phyloP scores from a whole-genome alignment of 1,139 yeast genomes.

The Candida neerlandica region DNA sequence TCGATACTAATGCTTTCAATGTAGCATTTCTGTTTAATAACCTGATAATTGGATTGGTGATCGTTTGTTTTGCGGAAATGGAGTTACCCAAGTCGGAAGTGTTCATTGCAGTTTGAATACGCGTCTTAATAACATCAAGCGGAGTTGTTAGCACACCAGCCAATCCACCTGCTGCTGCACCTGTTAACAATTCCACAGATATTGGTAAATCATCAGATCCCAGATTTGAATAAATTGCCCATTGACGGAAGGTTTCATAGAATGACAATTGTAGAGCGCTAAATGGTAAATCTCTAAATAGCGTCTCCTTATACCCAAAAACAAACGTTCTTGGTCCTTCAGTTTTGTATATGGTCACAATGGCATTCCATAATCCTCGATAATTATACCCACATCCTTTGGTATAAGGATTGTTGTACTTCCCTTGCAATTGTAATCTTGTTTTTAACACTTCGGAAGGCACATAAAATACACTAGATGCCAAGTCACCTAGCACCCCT shows the following conservation, averaged over 20 bases:
- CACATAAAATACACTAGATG: constrained; percentile 90
- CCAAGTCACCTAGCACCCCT: constrained; percentile 89
- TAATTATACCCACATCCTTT: constrained; percentile 83
- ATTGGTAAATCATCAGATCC: constrained; percentile 54
- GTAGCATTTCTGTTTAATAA: constrained; percentile 56
- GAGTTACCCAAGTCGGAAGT: constrained; percentile 14
- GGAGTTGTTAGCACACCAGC: constrained; percentile 88
- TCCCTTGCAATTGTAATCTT: constrained; percentile 88
- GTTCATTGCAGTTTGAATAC: constrained; percentile 71
- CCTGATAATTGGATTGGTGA: constrained; percentile 12
- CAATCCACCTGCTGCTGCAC: constrained; percentile 95
- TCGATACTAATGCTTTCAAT: constrained; percentile 59
- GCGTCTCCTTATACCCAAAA: constrained; percentile 91
- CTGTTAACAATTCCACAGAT: constrained; percentile 70
- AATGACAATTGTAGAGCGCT: constrained; percentile 96
- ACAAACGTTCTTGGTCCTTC: constrained; percentile 82
- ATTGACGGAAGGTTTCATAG: constrained; percentile 78
- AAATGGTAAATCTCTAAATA: constrained; percentile 89
- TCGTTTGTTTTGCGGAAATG: constrained; percentile 12
- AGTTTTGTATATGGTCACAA: constrained; percentile 55
- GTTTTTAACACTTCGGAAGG: constrained; percentile 97
- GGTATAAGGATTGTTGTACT: constrained; percentile 76
- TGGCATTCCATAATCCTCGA: constrained; percentile 68
- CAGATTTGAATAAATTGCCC: constrained; percentile 52
- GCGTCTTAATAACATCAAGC: constrained; percentile 88